phyloP scores from a whole-genome alignment of 2,329 filamentous ascomycete genomes.

The Aureobasidium sp. region DNA sequence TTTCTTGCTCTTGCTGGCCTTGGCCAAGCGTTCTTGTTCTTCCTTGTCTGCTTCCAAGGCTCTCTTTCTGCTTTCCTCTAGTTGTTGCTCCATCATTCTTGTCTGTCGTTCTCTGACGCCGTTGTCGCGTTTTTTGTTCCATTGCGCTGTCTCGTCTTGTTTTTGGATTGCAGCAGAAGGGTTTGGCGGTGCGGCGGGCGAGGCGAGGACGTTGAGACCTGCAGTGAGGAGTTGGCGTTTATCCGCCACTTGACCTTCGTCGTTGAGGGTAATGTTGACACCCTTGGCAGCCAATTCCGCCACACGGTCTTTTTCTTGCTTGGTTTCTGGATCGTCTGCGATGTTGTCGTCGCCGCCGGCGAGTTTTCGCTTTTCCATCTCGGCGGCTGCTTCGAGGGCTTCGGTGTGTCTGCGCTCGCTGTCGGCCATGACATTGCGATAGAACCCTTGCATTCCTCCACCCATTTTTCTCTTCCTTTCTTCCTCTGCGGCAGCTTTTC shows the following conservation, averaged over 20 bases:
- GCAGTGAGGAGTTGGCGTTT: constrained; percentile 71
- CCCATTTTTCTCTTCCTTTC: constrained; percentile 59
- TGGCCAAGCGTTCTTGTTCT: constrained; percentile 55
- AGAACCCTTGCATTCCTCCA: constrained; percentile 62
- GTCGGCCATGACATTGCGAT: constrained; percentile 63
- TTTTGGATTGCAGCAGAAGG: constrained; percentile 1
- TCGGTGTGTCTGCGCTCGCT: constrained; percentile 63
- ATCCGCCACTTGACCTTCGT: constrained; percentile 75
- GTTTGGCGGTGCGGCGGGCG: not conserved
- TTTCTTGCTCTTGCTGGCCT: constrained; percentile 66
- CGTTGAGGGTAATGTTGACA: constrained; percentile 61
- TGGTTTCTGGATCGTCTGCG: constrained; percentile 25
- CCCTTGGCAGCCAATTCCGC: constrained; percentile 57
- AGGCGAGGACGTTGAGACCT: constrained; percentile 60
- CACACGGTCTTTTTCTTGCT: constrained; percentile 50
- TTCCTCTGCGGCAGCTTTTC: constrained; percentile 56
- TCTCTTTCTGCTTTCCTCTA: constrained; percentile 65
- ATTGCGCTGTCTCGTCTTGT: constrained; percentile 15
- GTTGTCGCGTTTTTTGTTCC: constrained; percentile 19
- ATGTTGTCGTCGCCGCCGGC: constrained; percentile 9
- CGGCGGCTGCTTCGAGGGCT: constrained; percentile 56
- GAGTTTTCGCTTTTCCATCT: constrained; percentile 29
- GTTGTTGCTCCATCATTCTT: constrained; percentile 68
- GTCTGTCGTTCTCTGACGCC: constrained; percentile 69
- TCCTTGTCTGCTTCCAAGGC: constrained; percentile 61